A percentile compares a stretch with the other conserved stretches of the same genome.
Conservation (phyloP, 352 stramenopile genomes). For the Phytophthora quininea region DNA sequence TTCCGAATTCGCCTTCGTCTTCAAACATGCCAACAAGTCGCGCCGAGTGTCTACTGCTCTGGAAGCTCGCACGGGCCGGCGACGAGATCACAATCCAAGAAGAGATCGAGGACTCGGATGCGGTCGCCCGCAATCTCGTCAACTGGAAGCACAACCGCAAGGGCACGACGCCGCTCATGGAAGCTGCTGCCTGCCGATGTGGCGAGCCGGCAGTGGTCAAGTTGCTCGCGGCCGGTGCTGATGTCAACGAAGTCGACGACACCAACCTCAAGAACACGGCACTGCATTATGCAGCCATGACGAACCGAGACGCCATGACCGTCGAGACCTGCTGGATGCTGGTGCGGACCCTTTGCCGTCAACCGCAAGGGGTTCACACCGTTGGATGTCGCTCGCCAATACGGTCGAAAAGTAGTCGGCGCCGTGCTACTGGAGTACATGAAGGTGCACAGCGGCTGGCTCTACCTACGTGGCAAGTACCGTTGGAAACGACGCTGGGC, state of each 20-base stretch:
- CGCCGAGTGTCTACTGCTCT: constrained; percentile 36
- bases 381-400: constrained; percentile 67
- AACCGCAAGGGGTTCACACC: constrained; percentile 65
- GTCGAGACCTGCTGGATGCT: constrained; percentile 59
- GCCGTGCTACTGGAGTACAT: constrained; percentile 55
- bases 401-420: constrained; percentile 45
- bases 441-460: constrained; percentile 63
- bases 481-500: constrained; percentile 70
- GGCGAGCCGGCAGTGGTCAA: constrained; percentile 48
- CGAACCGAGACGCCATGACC: constrained; percentile 40
- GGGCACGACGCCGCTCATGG: constrained; percentile 77
- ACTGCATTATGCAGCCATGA: constrained; percentile 66
- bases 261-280: constrained; percentile 58
- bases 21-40: constrained; percentile 31
- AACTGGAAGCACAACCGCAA: constrained; percentile 48
- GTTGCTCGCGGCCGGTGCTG: constrained; percentile 54
- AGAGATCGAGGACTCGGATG: constrained; percentile 35
- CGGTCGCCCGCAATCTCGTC: constrained; percentile 37
- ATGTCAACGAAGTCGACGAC: constrained; percentile 49
- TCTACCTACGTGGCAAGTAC: constrained; percentile 51
- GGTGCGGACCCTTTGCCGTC: constrained; percentile 51
- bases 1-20: constrained; percentile 19
- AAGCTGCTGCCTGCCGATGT: constrained; percentile 48
- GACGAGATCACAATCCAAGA: constrained; percentile 35
- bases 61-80: constrained; percentile 34